Percentiles rank a stretch among this genome's conserved stretches.
phyloP scores from a whole-genome alignment of 1,284 basidiomycete species.

The Leccinum ponderosum region DNA sequence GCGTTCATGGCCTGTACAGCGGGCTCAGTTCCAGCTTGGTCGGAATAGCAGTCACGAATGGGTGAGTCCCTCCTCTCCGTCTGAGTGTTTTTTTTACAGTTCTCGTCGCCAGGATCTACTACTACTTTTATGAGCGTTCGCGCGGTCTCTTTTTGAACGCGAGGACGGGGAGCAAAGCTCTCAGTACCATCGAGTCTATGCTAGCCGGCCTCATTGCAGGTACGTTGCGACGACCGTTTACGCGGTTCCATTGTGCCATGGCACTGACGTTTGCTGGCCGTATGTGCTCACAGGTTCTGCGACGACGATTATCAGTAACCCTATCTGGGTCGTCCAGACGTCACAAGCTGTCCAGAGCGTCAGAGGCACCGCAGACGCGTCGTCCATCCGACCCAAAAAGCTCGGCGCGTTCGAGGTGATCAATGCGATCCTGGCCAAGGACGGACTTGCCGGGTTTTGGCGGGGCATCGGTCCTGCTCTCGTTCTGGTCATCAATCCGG shows the following conservation, averaged over 20 bases:
- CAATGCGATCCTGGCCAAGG: constrained; percentile 72
- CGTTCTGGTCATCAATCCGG: constrained; percentile 93
- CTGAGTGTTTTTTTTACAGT: neutral
- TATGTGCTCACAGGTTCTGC: constrained; percentile 67
- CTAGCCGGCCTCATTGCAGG: constrained; percentile 88
- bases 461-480: constrained; percentile 95
- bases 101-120: constrained; percentile 60
- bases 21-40: constrained; percentile 86
- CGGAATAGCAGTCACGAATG: constrained; percentile 94
- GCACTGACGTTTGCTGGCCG: neutral
- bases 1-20: constrained; percentile 83
- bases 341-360: constrained; percentile 79
- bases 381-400: constrained; percentile 41
- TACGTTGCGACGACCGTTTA: neutral
- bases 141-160: constrained; percentile 58
- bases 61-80: constrained; percentile 43
- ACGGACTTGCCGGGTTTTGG: constrained; percentile 86
- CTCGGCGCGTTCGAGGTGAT: constrained; percentile 73
- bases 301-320: constrained; percentile 91
- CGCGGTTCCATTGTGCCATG: neutral
- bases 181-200: constrained; percentile 88
- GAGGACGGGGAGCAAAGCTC: constrained; percentile 60
- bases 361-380: constrained; percentile 33
- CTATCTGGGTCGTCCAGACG: constrained; percentile 95
- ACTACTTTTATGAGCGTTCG: constrained; percentile 81